These are phyloP conservation scores for Mortierella sp. DNA, from an alignment of 371 early-diverging fungal species.

Conservation along the genomic window DNA sequence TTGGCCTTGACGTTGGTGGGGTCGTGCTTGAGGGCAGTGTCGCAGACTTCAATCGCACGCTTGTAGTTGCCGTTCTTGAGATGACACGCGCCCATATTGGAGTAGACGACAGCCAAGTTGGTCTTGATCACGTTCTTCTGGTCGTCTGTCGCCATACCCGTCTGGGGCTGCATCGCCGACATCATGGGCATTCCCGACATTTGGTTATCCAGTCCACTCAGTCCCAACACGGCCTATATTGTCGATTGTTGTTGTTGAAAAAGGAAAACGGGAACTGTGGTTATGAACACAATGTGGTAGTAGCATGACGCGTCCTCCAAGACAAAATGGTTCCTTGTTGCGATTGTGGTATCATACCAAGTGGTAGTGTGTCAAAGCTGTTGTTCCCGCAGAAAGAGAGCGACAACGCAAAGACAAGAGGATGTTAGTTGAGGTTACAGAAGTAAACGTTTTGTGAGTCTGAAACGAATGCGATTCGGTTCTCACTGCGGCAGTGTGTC, in stretches of 20 bases:
- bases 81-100: slow-evolving; percentile 56
- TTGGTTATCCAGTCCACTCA: slow-evolving; percentile 54
- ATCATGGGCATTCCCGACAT: slow-evolving; percentile 52
- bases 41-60: slow-evolving; percentile 50
- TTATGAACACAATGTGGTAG: background rate
- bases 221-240: slow-evolving; percentile 40
- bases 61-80: slow-evolving; percentile 45
- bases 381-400: background rate
- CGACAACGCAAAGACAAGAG: background rate
- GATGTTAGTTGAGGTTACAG: too few species aligned
- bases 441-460: background rate
- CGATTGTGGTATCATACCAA: slow-evolving; percentile 18
- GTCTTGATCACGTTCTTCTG: slow-evolving; percentile 50
- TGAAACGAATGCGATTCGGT: background rate
- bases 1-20: slow-evolving; percentile 60
- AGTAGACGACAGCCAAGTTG: slow-evolving; percentile 38
- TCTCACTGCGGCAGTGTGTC: background rate
- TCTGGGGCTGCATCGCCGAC: slow-evolving; percentile 27
- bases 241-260: background rate
- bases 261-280: background rate
- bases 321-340: background rate
- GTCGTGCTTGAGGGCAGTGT: slow-evolving; percentile 55
- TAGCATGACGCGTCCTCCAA: background rate
- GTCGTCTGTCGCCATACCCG: slow-evolving; percentile 19
- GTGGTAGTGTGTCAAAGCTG: slow-evolving; percentile 39